A percentile compares a stretch with the other conserved stretches of the same genome.
These are phyloP conservation scores for Quillaja saponaria DNA, from an alignment of 306 rosid genomes.

Conservation along the genomic window DNA sequence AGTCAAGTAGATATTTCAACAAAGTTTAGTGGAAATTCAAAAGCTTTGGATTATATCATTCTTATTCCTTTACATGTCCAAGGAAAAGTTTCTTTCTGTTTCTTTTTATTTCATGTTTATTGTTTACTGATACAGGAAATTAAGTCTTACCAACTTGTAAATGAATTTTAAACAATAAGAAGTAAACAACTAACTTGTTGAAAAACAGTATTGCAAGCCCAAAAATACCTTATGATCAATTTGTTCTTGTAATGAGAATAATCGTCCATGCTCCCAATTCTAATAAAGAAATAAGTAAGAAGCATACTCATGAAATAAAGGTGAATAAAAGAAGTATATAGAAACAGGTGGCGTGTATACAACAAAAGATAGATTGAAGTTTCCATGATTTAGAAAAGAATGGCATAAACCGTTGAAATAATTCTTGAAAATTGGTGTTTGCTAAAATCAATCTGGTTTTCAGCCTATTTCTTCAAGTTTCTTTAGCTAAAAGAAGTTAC, in stretches of 20 bases:
- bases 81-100: too few species aligned
- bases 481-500: too few species aligned
- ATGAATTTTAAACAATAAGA: neutral
- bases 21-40: slow-evolving; percentile 12
- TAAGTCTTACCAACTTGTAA: slow-evolving; percentile 22
- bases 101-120: neutral
- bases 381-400: too few species aligned
- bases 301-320: neutral
- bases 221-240: slow-evolving; percentile 72
- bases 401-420: too few species aligned
- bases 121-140: slow-evolving; percentile 10
- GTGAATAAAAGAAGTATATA: slow-evolving; percentile 9
- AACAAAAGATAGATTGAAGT: too few species aligned
- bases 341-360: neutral
- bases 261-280: slow-evolving; percentile 77
- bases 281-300: slow-evolving; percentile 38
- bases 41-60: slow-evolving; percentile 10
- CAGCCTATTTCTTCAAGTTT: too few species aligned
- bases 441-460: too few species aligned
- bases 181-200: slow-evolving; percentile 22
- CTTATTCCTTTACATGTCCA: slow-evolving; percentile 9
- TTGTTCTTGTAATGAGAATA: slow-evolving; percentile 88
- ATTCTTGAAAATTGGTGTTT: too few species aligned
- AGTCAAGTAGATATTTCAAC: slow-evolving; percentile 22
- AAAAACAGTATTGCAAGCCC: slow-evolving; percentile 20